A percentile compares a stretch with the other conserved stretches of the same genome.
phyloP scores from a whole-genome alignment of 176 grass and related monocot species.

The Oryza punctata region DNA sequence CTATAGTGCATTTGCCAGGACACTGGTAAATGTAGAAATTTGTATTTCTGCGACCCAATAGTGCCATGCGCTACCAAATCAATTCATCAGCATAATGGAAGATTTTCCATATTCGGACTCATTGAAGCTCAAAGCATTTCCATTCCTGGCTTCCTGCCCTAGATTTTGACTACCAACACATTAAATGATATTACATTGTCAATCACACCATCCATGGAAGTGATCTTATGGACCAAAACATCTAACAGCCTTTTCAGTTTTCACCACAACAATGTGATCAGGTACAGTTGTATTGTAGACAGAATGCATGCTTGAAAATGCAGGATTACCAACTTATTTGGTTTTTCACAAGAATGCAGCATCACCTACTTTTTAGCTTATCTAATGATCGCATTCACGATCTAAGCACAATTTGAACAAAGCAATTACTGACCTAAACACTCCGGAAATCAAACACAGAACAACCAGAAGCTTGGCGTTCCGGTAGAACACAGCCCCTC shows the following conservation, averaged over 20 bases:
- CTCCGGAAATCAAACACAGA: slow-evolving; percentile 85
- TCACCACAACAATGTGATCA: background rate
- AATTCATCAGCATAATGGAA: background rate
- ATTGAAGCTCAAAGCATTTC: background rate
- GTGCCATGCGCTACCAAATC: background rate
- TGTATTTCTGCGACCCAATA: background rate
- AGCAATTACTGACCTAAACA: slow-evolving; percentile 73
- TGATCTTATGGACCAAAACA: background rate
- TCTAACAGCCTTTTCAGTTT: background rate
- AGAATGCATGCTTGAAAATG: background rate
- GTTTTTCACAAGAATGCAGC: background rate
- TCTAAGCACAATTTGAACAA: background rate
- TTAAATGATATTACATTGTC: background rate
- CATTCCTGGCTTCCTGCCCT: background rate
- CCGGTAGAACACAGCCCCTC: slow-evolving; percentile 66
- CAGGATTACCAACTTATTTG: background rate
- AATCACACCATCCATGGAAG: background rate
- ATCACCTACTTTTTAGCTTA: background rate
- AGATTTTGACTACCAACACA: background rate
- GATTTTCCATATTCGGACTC: background rate
- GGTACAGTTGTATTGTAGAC: background rate
- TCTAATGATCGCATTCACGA: background rate
- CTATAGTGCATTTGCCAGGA: background rate
- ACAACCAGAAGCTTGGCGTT: slow-evolving; percentile 83
- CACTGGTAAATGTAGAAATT: background rate